These are phyloP conservation scores for Tinospora cordifolia DNA, from an alignment of 164 flowering plant species.

Conservation along the genomic window DNA sequence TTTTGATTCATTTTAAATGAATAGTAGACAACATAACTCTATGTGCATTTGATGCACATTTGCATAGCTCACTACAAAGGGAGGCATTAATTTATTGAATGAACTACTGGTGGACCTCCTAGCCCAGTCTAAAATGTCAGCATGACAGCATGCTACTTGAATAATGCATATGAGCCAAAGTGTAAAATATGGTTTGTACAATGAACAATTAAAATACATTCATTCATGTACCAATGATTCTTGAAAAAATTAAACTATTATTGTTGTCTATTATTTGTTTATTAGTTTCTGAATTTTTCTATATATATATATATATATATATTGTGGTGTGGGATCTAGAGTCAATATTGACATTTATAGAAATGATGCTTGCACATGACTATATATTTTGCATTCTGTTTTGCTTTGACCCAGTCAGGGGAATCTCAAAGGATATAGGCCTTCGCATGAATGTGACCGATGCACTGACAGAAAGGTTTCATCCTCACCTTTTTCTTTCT, in stretches of 20 bases:
- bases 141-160: not conserved
- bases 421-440: constrained; percentile 20
- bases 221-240: not conserved
- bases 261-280: not conserved
- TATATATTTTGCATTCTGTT: not conserved
- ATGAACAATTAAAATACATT: not conserved
- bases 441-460: constrained; percentile 28
- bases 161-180: not conserved
- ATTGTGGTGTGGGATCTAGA: not conserved
- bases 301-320: too few relatives aligned
- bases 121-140: not conserved
- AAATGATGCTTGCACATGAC: not conserved
- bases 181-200: not conserved
- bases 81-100: not conserved
- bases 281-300: not conserved
- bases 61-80: too few relatives aligned
- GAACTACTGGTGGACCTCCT: not conserved
- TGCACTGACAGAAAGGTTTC: constrained; percentile 31
- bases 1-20: too few relatives aligned
- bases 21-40: too few relatives aligned
- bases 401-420: constrained; percentile 26
- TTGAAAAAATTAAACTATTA: not conserved
- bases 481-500: not conserved
- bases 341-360: not conserved
- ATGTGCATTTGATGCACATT: too few relatives aligned